Percentiles rank a stretch among this genome's conserved stretches.
These are phyloP conservation scores for Trichophyton verrucosum DNA, from an alignment of 2,329 filamentous ascomycete species.

Conservation along the genomic window DNA sequence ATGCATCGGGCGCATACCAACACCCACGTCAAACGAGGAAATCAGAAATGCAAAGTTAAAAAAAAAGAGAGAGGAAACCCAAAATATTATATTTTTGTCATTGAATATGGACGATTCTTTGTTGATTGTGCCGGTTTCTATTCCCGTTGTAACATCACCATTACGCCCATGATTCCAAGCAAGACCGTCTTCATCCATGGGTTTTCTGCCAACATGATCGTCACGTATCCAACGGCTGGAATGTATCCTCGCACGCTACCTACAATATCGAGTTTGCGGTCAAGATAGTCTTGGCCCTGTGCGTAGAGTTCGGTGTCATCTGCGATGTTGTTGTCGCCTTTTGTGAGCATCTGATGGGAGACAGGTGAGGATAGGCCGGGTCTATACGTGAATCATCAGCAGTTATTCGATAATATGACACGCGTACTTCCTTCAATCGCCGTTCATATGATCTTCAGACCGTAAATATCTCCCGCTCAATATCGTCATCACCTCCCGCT, in stretches of 20 bases:
- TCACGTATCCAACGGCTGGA: conserved; percentile 92
- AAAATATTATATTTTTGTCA: not conserved
- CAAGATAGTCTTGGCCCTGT: conserved; percentile 70
- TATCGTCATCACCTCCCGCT: not conserved
- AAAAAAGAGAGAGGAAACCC: not conserved
- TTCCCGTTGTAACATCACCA: conserved; percentile 86
- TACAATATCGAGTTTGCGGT: conserved; percentile 72
- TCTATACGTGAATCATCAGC: not conserved
- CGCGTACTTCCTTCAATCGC: not conserved
- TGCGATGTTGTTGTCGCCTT: conserved; percentile 90
- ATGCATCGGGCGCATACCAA: not conserved
- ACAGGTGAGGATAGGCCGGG: conserved; percentile 6
- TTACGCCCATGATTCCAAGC: conserved; percentile 85
- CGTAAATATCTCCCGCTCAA: not conserved
- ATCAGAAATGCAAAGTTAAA: not conserved
- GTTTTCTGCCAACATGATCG: conserved; percentile 86
- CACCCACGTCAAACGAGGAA: not conserved
- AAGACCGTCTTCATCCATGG: conserved; percentile 95
- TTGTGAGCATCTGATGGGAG: conserved; percentile 62
- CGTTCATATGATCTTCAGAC: not conserved
- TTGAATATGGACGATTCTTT: not conserved
- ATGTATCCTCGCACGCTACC: conserved; percentile 86
- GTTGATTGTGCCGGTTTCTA: conserved; percentile 29
- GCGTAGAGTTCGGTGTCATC: conserved; percentile 92
- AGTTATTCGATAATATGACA: not conserved